These are phyloP conservation scores for Ascochyta clinopodiicola DNA, from an alignment of 2,329 filamentous ascomycete genomes.

Conservation along the genomic window DNA sequence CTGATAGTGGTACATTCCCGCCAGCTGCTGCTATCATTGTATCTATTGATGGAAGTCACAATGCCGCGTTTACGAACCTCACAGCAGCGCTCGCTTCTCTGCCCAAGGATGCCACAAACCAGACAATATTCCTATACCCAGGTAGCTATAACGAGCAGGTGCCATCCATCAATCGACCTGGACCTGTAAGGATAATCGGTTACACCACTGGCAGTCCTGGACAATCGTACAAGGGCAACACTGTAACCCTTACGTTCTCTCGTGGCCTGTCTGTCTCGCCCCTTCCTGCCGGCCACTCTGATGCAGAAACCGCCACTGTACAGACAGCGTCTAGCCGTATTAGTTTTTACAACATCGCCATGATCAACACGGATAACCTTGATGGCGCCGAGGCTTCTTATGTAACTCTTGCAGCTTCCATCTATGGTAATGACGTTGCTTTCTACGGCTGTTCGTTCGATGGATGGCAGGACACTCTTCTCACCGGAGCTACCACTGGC, in stretches of 20 bases:
- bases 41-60: conserved; percentile 40
- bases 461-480: conserved; percentile 62
- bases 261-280: conserved; percentile 52
- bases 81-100: conserved; percentile 48
- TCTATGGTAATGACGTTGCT: conserved; percentile 58
- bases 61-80: conserved; percentile 43
- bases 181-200: conserved; percentile 63
- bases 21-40: conserved; percentile 54
- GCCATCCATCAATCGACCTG: conserved; percentile 55
- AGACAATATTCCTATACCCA: conserved; percentile 66
- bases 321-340: conserved; percentile 56
- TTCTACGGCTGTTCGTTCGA: conserved; percentile 63
- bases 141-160: conserved; percentile 67
- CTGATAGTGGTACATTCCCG: conserved; percentile 51
- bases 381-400: conserved; percentile 50
- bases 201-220: conserved; percentile 57
- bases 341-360: conserved; percentile 67
- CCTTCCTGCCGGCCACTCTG: conserved; percentile 37
- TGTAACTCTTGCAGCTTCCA: conserved; percentile 60
- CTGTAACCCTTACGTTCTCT: conserved; percentile 58
- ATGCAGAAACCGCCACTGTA: conserved; percentile 60
- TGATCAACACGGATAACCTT: conserved; percentile 43
- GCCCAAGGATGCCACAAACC: conserved; percentile 48
- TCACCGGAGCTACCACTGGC: conserved; percentile 49
- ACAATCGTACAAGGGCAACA: conserved; percentile 59